Evolutionary conservation across 441 rosid species (phyloP), one percentile per base, ranked within the genome.

Genomic region (Gossypium schwendimanii): DNA sequence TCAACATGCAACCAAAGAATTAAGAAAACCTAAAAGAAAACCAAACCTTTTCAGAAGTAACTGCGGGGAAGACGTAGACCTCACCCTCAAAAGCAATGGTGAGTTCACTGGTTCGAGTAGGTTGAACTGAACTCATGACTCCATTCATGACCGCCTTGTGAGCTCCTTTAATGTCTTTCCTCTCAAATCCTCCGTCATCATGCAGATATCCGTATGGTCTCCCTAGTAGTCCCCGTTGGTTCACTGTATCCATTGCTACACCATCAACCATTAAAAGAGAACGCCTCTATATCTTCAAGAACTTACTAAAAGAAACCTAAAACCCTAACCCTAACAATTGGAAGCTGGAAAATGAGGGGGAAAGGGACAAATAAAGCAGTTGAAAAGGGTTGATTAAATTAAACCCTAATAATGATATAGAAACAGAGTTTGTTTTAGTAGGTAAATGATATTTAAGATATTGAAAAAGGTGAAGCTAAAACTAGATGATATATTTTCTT

Each of bases 61-160:
- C 85, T 1, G 82, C 77, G 4, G 87, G 85, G 73, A 84, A 84
- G 50, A 84, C 84, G 71, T 76, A 84, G 59, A 84, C 85, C 74
- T 84, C 85, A 21, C 87, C 87, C 72, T 84, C 84, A 54, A 82
- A 84, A 3, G 87, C 73, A 21, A 84, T 41, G 18, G 86, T 82
- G 62, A 85, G 83, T 81, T 81, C 86, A 77, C 88, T 73, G 11
- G 82, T 77, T 26, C 82, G 77, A 76, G 59, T 76, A 9, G 79
- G 49, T 50, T 59, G 71, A 6, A 50, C 50, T 9, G 71, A 74
- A 23, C 62, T 66, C 58, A 47, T 14, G 8, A 15, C 64, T n/a
- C 71, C 71, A 55, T 73, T 73, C 64, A 65, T 23, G 64, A 24
- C 26, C 59, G 53, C 53, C 12, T 17, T n/a, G n/a, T 59, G 68